phyloP scores from a whole-genome alignment of 192 early-diverging fungal species.

The Entophlyctis luteolus region DNA sequence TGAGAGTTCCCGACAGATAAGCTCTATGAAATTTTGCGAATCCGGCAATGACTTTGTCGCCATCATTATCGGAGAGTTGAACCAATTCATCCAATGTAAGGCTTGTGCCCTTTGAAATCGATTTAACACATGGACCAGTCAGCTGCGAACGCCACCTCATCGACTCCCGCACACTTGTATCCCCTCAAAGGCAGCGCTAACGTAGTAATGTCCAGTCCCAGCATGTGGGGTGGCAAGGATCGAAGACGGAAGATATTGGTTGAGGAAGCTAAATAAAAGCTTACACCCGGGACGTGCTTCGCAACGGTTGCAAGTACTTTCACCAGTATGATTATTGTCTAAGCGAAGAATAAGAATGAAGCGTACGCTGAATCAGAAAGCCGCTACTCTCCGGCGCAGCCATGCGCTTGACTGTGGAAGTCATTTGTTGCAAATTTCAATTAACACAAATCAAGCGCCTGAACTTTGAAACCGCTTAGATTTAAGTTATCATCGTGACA shows the following conservation, averaged over 20 bases:
- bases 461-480: no score
- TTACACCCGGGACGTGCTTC: not conserved
- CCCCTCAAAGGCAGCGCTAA: not conserved
- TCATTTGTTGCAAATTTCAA: no score
- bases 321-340: no score
- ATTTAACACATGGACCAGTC: not conserved
- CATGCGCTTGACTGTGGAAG: not conserved
- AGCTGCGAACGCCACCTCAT: not conserved
- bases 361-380: conserved; percentile 6
- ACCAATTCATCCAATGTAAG: not conserved
- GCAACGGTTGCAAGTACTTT: not conserved
- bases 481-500: no score
- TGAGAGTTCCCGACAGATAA: conserved; percentile 19
- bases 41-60: not conserved
- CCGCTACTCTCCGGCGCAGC: not conserved
- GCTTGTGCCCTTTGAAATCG: not conserved
- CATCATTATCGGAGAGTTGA: not conserved
- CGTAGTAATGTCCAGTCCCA: not conserved
- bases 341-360: no score
- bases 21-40: conserved; percentile 19
- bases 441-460: no score
- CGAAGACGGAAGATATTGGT: not conserved
- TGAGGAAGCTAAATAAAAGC: not conserved
- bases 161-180: conserved; percentile 2
- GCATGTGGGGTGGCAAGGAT: not conserved